Evolutionary conservation across 371 early-diverging fungal species (phyloP).

Genomic region (Catenaria anguillulae): DNA sequence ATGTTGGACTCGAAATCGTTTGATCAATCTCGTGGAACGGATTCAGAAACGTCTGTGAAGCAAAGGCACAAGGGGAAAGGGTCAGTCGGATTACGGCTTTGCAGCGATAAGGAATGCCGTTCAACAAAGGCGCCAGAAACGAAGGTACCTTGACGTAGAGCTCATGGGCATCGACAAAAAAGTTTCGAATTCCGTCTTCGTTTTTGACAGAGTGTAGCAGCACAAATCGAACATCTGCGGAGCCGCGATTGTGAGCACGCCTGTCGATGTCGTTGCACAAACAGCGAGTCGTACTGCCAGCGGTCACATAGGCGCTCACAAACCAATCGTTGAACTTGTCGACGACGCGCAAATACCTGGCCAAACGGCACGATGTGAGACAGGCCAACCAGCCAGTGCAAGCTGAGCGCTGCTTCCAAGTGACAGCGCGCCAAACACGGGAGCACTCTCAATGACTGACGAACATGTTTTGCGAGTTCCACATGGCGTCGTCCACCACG

Average conservation of each 20-base stretch:
- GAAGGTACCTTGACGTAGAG: constrained; percentile 67
- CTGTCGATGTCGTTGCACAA: neutral
- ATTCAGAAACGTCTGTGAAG: constrained; percentile 67
- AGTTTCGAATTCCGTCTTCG: constrained; percentile 73
- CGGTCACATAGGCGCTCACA: constrained; percentile 80
- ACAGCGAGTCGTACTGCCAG: constrained; percentile 48
- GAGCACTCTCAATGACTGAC: too few species aligned
- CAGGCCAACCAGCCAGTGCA: neutral
- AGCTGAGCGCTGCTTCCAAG: constrained; percentile 12
- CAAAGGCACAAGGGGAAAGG: too few species aligned
- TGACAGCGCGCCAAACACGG: too few species aligned
- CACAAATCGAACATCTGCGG: constrained; percentile 62
- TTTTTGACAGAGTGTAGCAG: constrained; percentile 77
- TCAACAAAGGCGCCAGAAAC: neutral
- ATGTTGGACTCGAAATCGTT: constrained; percentile 59
- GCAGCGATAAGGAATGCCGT: neutral
- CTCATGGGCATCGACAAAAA: constrained; percentile 84
- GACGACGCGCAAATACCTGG: constrained; percentile 79
- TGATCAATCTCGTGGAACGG: constrained; percentile 77
- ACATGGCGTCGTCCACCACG: constrained; percentile 82
- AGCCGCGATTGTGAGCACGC: neutral
- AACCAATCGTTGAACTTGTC: constrained; percentile 88
- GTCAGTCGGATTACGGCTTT: too few species aligned
- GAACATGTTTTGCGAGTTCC: constrained; percentile 67
- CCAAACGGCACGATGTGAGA: constrained; percentile 8